Percentiles rank a stretch among this genome's conserved stretches.
These are phyloP conservation scores for Eremochloa ophiuroides DNA, from an alignment of 176 grass and related monocot genomes.

Conservation along the genomic window DNA sequence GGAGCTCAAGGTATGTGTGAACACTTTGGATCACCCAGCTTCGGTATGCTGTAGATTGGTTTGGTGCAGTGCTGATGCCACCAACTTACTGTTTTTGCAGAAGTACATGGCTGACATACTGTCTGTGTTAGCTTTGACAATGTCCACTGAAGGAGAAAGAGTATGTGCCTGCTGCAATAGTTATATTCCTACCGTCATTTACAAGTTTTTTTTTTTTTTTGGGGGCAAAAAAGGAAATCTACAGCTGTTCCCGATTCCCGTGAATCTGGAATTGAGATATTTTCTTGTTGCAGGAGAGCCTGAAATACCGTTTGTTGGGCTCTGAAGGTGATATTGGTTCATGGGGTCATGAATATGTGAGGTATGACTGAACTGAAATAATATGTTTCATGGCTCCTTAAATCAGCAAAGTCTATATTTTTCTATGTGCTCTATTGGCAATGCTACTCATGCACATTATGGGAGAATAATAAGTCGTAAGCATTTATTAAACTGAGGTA, in stretches of 20 bases:
- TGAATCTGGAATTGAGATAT: neutral
- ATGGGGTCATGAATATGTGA: conserved; percentile 93
- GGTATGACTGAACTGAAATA: conserved; percentile 32
- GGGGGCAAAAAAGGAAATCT: neutral
- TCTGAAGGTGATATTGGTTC: conserved; percentile 91
- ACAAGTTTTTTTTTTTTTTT: neutral
- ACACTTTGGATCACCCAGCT: neutral
- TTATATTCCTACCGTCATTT: neutral
- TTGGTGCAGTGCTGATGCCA: neutral
- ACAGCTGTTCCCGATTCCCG: neutral
- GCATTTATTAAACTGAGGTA: neutral
- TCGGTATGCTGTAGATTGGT: neutral
- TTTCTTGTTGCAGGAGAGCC: conserved; percentile 62
- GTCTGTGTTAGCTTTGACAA: conserved; percentile 80
- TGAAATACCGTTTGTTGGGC: conserved; percentile 83
- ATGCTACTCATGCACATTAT: neutral
- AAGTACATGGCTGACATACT: conserved; percentile 84
- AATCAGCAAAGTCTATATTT: neutral
- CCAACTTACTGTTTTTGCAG: conserved; percentile 31
- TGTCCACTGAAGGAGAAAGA: conserved; percentile 87
- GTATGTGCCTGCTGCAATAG: conserved; percentile 36
- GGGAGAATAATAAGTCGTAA: neutral
- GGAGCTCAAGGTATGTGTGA: conserved; percentile 61
- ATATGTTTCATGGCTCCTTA: neutral
- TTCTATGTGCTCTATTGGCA: neutral